phyloP scores from a whole-genome alignment of 768 basidiomycete species.

The Russula foetens region DNA sequence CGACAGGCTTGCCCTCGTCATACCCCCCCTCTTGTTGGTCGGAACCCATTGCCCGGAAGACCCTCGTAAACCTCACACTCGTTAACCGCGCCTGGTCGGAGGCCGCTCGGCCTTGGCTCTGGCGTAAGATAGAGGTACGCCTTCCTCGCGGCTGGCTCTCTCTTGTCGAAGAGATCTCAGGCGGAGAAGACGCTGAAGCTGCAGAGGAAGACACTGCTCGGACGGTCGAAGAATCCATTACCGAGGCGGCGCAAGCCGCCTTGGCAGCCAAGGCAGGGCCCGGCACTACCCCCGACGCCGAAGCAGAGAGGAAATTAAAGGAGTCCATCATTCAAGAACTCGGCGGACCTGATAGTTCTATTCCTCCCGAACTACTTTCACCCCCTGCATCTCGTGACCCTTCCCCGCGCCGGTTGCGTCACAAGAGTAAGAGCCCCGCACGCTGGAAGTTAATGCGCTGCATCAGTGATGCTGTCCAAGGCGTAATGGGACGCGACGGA shows the following conservation, averaged over 20 bases:
- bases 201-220: conserved; percentile 47
- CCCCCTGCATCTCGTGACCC: conserved; percentile 79
- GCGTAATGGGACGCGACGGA: conserved; percentile 52
- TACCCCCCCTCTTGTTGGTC: conserved; percentile 63
- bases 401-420: conserved; percentile 65
- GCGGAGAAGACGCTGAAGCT: conserved; percentile 50
- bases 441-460: conserved; percentile 77
- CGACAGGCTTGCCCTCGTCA: conserved; percentile 65
- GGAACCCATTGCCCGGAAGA: conserved; percentile 53
- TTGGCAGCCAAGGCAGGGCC: conserved; percentile 32
- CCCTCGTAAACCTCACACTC: conserved; percentile 64
- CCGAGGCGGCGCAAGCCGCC: conserved; percentile 57
- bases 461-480: conserved; percentile 71
- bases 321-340: conserved; percentile 34
- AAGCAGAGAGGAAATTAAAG: conserved; percentile 39
- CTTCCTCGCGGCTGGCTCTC: conserved; percentile 81
- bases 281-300: conserved; percentile 1
- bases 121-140: conserved; percentile 76
- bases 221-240: conserved; percentile 60
- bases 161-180: conserved; percentile 70
- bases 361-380: conserved; percentile 68
- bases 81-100: conserved; percentile 73
- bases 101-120: conserved; percentile 84
- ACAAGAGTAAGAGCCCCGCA: conserved; percentile 73
- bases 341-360: conserved; percentile 54